phyloP scores from a whole-genome alignment of 2,329 filamentous ascomycete species.

The Curvularia eragrostidis region DNA sequence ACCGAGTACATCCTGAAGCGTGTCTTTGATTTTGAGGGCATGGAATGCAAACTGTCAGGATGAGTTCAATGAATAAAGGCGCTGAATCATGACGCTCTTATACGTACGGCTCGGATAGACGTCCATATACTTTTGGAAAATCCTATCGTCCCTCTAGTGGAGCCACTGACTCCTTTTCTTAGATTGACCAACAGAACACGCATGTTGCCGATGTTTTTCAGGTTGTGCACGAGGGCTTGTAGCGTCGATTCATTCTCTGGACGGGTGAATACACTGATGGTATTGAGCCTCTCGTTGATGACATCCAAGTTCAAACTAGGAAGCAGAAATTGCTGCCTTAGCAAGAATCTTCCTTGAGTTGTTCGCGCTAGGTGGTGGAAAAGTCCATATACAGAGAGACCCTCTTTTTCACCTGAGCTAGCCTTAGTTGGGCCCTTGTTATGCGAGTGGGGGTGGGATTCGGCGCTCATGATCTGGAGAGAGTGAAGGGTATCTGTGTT shows the following conservation, averaged over 20 bases:
- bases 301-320: conserved; percentile 72
- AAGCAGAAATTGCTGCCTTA: conserved; percentile 82
- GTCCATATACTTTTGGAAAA: conserved; percentile 75
- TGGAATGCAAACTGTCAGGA: conserved; percentile 69
- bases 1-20: conserved; percentile 64
- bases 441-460: conserved; percentile 82
- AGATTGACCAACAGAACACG: conserved; percentile 71
- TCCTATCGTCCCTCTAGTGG: conserved; percentile 57
- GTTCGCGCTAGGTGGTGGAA: conserved; percentile 79
- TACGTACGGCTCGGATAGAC: conserved; percentile 63
- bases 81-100: background rate
- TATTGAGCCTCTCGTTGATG: conserved; percentile 74
- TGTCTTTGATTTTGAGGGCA: conserved; percentile 71
- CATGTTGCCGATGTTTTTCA: conserved; percentile 80
- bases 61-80: conserved; percentile 2
- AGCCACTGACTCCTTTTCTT: conserved; percentile 74
- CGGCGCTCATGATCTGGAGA: conserved; percentile 83
- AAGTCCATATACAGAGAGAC: conserved; percentile 81
- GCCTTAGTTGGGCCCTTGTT: conserved; percentile 71
- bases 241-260: conserved; percentile 69
- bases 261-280: conserved; percentile 70
- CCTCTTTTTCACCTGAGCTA: conserved; percentile 74
- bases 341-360: conserved; percentile 74
- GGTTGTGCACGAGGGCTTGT: conserved; percentile 62
- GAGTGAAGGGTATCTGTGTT: conserved; percentile 80